These are phyloP conservation scores for Emergomyces africanus DNA, from an alignment of 2,329 filamentous ascomycete species.

Conservation along the genomic window DNA sequence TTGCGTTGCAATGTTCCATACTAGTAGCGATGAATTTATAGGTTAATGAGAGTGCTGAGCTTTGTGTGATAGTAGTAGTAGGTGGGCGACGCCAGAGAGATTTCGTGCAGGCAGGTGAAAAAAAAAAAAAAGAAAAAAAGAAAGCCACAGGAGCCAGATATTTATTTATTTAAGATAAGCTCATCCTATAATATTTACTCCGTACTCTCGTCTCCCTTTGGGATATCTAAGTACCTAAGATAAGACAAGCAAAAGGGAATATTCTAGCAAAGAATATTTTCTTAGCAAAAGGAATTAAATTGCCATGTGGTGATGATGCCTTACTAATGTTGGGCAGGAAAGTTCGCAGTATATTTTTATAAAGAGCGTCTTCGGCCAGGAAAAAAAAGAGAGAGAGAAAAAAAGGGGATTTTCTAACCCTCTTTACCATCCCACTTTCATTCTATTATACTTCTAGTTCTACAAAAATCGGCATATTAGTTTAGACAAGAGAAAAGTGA, in stretches of 20 bases:
- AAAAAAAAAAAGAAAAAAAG: too few relatives aligned
- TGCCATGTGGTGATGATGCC: not conserved
- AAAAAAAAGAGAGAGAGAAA: too few relatives aligned
- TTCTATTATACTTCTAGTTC: not conserved
- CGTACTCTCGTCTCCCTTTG: too few relatives aligned
- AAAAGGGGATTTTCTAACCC: not conserved
- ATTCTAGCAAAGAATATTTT: not conserved
- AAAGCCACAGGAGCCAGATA: too few relatives aligned
- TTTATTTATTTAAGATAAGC: too few relatives aligned
- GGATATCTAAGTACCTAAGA: not conserved
- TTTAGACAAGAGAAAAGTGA: not conserved
- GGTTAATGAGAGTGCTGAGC: not conserved
- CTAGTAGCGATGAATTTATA: not conserved
- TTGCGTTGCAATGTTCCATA: not conserved
- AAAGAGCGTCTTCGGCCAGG: too few relatives aligned
- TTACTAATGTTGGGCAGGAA: conserved; percentile 1
- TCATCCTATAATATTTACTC: too few relatives aligned
- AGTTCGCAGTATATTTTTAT: too few relatives aligned
- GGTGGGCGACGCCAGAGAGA: too few relatives aligned
- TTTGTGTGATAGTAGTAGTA: too few relatives aligned
- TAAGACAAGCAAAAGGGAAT: not conserved
- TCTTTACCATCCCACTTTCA: not conserved
- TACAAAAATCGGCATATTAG: not conserved
- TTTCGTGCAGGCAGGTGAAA: too few relatives aligned
- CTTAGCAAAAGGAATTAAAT: not conserved